Evolutionary conservation across 306 rosid genomes (phyloP).

Genomic region (Aeschynomene evenia): DNA sequence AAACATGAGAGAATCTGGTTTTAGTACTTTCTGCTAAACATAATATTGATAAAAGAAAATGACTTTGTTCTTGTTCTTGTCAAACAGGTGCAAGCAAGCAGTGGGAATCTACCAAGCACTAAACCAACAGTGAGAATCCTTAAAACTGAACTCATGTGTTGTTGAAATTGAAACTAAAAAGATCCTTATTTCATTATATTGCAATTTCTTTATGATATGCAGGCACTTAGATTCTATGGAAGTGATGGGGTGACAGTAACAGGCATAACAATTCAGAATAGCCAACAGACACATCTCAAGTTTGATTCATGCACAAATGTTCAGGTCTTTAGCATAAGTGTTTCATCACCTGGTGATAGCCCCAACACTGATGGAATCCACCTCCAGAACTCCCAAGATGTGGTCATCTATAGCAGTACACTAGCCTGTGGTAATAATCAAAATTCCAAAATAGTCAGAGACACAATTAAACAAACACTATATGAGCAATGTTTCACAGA

Average conservation of each 20-base stretch:
- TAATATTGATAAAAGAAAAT: not conserved
- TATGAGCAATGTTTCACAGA: too few relatives aligned
- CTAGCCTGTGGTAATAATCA: conserved; percentile 65
- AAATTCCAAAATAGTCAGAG: too few relatives aligned
- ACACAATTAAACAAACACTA: not conserved
- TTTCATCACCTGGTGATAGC: conserved; percentile 69
- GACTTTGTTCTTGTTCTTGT: not conserved
- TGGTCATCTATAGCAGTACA: conserved; percentile 46
- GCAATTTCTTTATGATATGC: not conserved
- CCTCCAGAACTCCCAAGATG: conserved; percentile 60
- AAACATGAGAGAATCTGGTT: not conserved
- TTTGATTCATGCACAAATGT: conserved; percentile 59
- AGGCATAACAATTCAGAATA: conserved; percentile 70
- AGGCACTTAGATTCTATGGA: conserved; percentile 80
- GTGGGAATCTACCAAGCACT: conserved; percentile 30
- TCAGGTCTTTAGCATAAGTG: conserved; percentile 45
- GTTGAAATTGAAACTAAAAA: not conserved
- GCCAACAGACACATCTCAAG: conserved; percentile 70
- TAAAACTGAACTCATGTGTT: not conserved
- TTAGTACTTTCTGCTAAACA: too few relatives aligned
- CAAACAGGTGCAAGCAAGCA: conserved; percentile 1
- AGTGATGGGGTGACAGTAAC: conserved; percentile 57
- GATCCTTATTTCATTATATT: not conserved
- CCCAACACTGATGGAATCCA: conserved; percentile 89
- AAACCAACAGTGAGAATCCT: not conserved